These are phyloP conservation scores for Posidonia australis DNA, from an alignment of 106 monocot genomes.

Conservation along the genomic window DNA sequence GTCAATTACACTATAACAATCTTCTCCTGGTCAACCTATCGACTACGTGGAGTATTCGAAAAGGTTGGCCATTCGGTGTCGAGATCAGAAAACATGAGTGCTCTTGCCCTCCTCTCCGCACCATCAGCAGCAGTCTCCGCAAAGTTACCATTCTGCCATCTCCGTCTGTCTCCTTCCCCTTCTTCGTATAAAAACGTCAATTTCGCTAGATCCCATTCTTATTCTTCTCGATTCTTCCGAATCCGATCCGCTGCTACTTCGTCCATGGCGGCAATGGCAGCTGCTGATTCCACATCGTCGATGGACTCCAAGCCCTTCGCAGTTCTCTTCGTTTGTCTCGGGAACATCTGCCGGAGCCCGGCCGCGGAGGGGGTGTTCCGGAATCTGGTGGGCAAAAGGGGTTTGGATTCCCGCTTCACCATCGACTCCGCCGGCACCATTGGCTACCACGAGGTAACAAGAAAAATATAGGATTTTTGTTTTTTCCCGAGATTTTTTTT, in stretches of 20 bases:
- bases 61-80: too few species aligned
- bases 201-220: not conserved
- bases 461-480: not conserved
- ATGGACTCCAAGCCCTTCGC: conserved; percentile 6
- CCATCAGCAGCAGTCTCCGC: too few species aligned
- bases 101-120: too few species aligned
- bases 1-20: too few species aligned
- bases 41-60: too few species aligned
- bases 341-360: conserved; percentile 93
- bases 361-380: conserved; percentile 90
- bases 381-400: conserved; percentile 47
- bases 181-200: not conserved
- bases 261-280: not conserved
- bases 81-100: too few species aligned
- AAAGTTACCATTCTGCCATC: too few species aligned
- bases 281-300: not conserved
- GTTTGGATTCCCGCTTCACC: conserved; percentile 45
- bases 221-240: not conserved
- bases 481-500: too few species aligned
- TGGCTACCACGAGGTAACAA: conserved; percentile 70
- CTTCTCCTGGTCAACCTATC: too few species aligned
- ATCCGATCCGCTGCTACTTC: not conserved
- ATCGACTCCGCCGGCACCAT: conserved; percentile 98
- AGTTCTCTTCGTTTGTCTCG: conserved; percentile 25
- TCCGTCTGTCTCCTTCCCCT: not conserved